Percentiles rank a stretch among this genome's conserved stretches.
These are phyloP conservation scores for Pterocarpus santalinus DNA, from an alignment of 306 rosid species.

Conservation along the genomic window DNA sequence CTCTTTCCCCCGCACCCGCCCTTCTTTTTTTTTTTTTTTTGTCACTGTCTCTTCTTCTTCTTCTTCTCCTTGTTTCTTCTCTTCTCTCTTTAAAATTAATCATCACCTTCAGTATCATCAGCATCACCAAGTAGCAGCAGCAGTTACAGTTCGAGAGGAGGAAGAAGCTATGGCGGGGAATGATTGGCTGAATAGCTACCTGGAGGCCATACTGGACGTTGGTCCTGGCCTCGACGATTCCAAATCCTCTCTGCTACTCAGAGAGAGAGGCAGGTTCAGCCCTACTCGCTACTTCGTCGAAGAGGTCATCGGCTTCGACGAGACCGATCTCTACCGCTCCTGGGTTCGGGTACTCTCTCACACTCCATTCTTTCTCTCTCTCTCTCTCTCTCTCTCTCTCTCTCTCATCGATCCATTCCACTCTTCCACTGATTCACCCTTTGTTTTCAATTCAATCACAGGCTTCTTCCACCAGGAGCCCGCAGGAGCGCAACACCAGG, in stretches of 20 bases:
- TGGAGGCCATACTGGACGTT: conserved; percentile 94
- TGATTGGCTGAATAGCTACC: conserved; percentile 95
- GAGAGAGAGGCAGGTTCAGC: conserved; percentile 94
- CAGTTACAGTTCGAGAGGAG: neutral
- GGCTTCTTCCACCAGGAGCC: conserved; percentile 98
- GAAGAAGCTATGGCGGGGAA: conserved; percentile 77
- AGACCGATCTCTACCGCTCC: conserved; percentile 96
- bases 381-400: neutral
- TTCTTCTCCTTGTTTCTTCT: neutral
- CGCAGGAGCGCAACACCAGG: conserved; percentile 97
- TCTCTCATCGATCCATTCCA: neutral
- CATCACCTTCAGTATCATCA: neutral
- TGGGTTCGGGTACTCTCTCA: conserved; percentile 81
- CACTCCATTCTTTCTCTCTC: neutral
- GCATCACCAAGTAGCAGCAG: neutral
- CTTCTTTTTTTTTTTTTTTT: neutral
- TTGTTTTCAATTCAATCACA: conserved; percentile 3
- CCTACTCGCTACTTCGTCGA: conserved; percentile 97
- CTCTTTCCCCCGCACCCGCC: neutral
- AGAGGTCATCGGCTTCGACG: conserved; percentile 96
- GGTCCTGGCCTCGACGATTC: conserved; percentile 87
- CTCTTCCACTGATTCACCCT: neutral
- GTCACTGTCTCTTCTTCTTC: neutral
- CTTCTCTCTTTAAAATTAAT: neutral
- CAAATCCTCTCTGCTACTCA: conserved; percentile 84